Evolutionary conservation across 2,329 filamentous ascomycete genomes (phyloP).

Genomic region (Xylaria sp.): DNA sequence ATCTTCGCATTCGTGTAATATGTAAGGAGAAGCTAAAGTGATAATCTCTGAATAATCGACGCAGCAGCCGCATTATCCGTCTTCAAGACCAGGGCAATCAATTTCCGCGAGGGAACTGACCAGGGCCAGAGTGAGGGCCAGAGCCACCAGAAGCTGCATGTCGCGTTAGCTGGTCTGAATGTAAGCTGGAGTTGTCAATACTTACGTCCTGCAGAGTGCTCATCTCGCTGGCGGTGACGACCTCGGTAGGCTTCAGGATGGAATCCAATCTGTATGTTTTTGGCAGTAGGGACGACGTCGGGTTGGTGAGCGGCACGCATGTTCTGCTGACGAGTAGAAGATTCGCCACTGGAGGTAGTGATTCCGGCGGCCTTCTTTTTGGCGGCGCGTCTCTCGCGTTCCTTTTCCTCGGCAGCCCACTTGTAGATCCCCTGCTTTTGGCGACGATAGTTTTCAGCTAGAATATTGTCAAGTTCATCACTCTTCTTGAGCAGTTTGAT

Average conservation of each 20-base stretch:
- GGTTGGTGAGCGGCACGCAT: slow-evolving; percentile 7
- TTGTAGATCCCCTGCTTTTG: slow-evolving; percentile 1
- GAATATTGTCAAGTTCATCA: not conserved
- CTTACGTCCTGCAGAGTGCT: slow-evolving; percentile 17
- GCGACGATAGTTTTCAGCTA: slow-evolving; percentile 1
- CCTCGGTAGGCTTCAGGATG: not conserved
- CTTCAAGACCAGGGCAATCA: not conserved
- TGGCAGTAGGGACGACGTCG: not conserved
- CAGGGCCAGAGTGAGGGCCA: not conserved
- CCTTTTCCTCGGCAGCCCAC: not conserved
- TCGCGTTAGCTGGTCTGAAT: not conserved
- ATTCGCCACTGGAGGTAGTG: not conserved
- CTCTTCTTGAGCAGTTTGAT: not conserved
- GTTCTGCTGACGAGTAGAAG: not conserved
- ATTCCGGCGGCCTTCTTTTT: not conserved
- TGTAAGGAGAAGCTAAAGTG: too few relatives aligned
- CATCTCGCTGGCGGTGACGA: not conserved
- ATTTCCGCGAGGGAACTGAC: not conserved
- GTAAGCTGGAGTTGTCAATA: not conserved
- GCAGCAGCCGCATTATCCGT: slow-evolving; percentile 6
- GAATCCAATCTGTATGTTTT: slow-evolving; percentile 19
- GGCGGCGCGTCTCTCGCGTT: not conserved
- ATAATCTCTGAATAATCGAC: slow-evolving; percentile 10
- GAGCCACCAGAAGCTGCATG: not conserved
- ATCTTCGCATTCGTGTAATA: too few relatives aligned